These are phyloP conservation scores for Clavaria fumosa DNA, from an alignment of 768 basidiomycete species.

Conservation along the genomic window DNA sequence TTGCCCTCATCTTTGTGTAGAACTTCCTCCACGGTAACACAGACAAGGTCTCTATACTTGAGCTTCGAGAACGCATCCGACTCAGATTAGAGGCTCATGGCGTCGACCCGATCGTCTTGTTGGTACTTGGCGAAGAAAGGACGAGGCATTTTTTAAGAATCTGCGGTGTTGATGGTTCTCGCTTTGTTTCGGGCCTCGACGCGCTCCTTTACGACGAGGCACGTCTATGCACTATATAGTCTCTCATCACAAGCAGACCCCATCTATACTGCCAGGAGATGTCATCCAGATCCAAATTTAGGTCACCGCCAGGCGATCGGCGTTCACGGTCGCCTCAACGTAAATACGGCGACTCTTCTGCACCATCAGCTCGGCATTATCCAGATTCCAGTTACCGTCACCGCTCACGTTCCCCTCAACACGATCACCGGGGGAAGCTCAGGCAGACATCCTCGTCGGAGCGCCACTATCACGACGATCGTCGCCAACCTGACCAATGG, in stretches of 20 bases:
- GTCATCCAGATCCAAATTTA: conserved; percentile 1
- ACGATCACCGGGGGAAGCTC: background rate
- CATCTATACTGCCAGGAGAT: background rate
- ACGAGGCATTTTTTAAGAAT: conserved; percentile 24
- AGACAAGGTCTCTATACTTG: conserved; percentile 12
- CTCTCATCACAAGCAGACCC: background rate
- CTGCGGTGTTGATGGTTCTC: conserved; percentile 26
- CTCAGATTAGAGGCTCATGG: conserved; percentile 4
- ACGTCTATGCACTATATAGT: background rate
- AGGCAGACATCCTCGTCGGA: background rate
- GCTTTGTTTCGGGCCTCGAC: conserved; percentile 27
- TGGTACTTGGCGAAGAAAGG: conserved; percentile 30
- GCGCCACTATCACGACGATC: conserved; percentile 3
- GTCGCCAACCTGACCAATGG: background rate
- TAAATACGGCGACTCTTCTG: background rate
- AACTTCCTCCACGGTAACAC: conserved; percentile 18
- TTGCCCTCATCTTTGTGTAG: conserved; percentile 9
- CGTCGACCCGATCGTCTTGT: conserved; percentile 25
- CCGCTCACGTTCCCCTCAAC: background rate
- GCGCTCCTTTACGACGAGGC: conserved; percentile 14
- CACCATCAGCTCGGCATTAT: conserved; percentile 4
- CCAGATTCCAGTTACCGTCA: background rate
- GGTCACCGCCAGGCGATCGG: conserved; percentile 4
- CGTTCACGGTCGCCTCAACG: conserved; percentile 14
- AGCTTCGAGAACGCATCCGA: conserved; percentile 15